Evolutionary conservation across 257 asterid genomes (phyloP).

Genomic region (Fraxinus pennsylvanica): DNA sequence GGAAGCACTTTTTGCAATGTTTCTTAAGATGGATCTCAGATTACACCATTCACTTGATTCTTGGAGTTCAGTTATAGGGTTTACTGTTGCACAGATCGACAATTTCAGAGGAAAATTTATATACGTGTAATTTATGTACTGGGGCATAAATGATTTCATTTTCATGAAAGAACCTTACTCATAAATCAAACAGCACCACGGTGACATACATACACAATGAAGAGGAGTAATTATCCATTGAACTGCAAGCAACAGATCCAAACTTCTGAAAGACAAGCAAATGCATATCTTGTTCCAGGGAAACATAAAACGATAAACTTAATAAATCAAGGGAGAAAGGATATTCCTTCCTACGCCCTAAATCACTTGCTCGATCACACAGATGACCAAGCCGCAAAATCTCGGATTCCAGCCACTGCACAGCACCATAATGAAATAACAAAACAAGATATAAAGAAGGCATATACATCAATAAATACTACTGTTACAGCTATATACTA

Average conservation of each 20-base stretch:
- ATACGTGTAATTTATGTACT: not conserved
- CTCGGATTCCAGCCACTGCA: constrained; percentile 99
- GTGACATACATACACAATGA: not conserved
- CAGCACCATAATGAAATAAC: constrained; percentile 24
- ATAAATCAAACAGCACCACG: not conserved
- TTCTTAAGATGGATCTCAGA: not conserved
- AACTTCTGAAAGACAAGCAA: not conserved
- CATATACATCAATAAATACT: constrained; percentile 1
- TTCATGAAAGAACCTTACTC: not conserved
- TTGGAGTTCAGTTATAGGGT: not conserved
- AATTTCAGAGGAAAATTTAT: not conserved
- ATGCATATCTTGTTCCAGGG: not conserved
- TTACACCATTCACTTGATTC: not conserved
- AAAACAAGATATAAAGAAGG: not conserved
- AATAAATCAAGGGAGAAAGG: constrained; percentile 48
- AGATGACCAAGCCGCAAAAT: constrained; percentile 83
- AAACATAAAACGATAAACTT: not conserved
- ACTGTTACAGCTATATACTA: not conserved
- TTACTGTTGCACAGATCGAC: not conserved
- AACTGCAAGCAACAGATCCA: constrained; percentile 1
- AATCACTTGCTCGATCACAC: constrained; percentile 97
- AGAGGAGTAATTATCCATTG: not conserved
- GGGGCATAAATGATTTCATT: not conserved
- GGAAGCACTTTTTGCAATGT: not conserved
- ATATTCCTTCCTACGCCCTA: constrained; percentile 97